These are phyloP conservation scores for Saccharomyces uvarum DNA, from an alignment of 1,139 yeast genomes.

Conservation along the genomic window DNA sequence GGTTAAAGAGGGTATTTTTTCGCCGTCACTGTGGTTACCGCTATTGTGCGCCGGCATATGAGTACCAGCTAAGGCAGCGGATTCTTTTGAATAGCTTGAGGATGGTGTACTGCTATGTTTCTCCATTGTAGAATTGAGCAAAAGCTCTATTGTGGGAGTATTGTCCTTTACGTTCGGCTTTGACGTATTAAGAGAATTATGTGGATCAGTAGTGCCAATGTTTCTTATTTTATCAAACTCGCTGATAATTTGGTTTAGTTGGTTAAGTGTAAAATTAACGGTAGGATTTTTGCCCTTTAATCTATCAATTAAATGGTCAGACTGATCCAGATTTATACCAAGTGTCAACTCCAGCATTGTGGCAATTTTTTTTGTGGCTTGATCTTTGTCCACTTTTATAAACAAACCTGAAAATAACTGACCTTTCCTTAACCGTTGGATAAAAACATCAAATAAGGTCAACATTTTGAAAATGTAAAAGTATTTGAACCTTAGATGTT, in stretches of 20 bases:
- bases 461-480: conserved; percentile 30
- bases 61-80: background rate
- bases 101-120: background rate
- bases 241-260: background rate
- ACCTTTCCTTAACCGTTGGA: conserved; percentile 21
- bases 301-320: conserved; percentile 5
- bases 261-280: background rate
- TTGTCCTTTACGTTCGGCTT: background rate
- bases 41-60: background rate
- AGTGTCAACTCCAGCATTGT: conserved; percentile 8
- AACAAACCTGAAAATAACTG: conserved; percentile 12
- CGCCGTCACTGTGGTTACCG: background rate
- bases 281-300: conserved; percentile 6
- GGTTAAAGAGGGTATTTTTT: background rate
- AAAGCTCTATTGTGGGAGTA: background rate
- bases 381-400: conserved; percentile 8
- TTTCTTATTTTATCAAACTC: background rate
- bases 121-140: background rate
- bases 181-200: background rate
- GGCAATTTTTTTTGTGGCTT: conserved; percentile 6
- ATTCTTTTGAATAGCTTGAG: background rate
- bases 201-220: background rate
- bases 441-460: conserved; percentile 27
- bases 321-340: conserved; percentile 10
- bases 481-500: conserved; percentile 25